Base-by-base conservation (phyloP, 441 rosid genomes). In the Pelargonium australe region DNA sequence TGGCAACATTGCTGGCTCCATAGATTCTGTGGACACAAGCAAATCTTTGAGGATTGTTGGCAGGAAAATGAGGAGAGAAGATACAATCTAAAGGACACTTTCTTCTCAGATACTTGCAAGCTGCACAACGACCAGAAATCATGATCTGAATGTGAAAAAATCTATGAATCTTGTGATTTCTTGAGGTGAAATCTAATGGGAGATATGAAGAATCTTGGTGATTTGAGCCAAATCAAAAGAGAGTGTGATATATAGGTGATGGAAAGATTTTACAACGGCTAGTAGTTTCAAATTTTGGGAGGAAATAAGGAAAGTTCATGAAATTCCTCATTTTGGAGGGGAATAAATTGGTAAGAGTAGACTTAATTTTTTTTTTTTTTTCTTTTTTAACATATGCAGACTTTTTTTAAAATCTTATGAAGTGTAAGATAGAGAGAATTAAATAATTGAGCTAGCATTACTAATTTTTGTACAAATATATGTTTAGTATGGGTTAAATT, bases 1-100 rank as follows among this genome's bases (percentile, higher is more conserved):
- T 85, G 72, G 80, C 80, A 70, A 84, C 88, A 53, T 83, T 85
- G 71, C 88, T 85, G 63, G 92, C 89, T 10, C 92, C 90, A 72
- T 84, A 81, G 73, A 85, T 81, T 78, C 75, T 79, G 66, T 87
- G 92, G 72, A 85, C 76, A 51, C 63, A 77, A 64, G 75, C 79
- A 76, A 87, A 87, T 80, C 84, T 81, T 58, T 70, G 68, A 70
- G 87, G 86, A 64, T 83, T 70, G 25, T 62, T 74, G 47, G 87
- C 62, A 45, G 87, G 92, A 71, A 87, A 87, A 68, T 85, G 77
- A 63, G 86, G 77, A 63, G 86, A 79, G 83, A 87, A 87, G 57
- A 83, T 74, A 70, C 90, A 87, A 74, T 85, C 86, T 61, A 73
- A 49, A 66, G 85, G 78, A 74, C 86, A 87, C 75, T 78, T 87